These are phyloP conservation scores for Eimeria tenella DNA, from an alignment of 169 alveolate genomes.

Conservation along the genomic window DNA sequence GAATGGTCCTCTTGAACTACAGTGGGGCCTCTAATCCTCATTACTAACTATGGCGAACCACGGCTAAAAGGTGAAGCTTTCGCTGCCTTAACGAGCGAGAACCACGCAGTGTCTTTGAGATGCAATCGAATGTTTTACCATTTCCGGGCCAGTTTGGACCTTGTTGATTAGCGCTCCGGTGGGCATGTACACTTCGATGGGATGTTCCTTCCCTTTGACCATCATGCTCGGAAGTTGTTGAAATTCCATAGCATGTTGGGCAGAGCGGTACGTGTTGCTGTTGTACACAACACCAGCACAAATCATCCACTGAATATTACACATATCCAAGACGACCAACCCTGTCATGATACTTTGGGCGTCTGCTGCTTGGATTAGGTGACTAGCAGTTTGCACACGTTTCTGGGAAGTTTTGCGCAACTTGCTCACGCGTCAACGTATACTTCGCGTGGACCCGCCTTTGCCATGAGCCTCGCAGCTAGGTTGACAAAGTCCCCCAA, in stretches of 20 bases:
- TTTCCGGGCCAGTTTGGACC: slow-evolving; percentile 54
- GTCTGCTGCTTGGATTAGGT: background rate
- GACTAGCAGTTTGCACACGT: background rate
- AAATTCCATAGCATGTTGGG: slow-evolving; percentile 79
- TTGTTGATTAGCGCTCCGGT: slow-evolving; percentile 70
- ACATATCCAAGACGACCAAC: background rate
- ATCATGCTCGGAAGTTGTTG: slow-evolving; percentile 77
- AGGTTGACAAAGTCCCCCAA: slow-evolving; percentile 90
- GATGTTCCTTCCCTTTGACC: slow-evolving; percentile 81
- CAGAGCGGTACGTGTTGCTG: slow-evolving; percentile 83
- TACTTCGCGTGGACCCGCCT: slow-evolving; percentile 84
- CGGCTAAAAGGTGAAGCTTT: too few relatives aligned
- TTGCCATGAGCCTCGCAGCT: slow-evolving; percentile 87
- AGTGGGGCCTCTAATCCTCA: too few relatives aligned
- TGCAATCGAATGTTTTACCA: background rate
- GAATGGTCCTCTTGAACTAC: too few relatives aligned
- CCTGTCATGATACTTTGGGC: too few relatives aligned
- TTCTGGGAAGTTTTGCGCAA: background rate
- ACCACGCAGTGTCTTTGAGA: background rate
- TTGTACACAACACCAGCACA: slow-evolving; percentile 3
- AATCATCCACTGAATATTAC: background rate
- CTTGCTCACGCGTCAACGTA: slow-evolving; percentile 80
- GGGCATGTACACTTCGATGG: slow-evolving; percentile 79
- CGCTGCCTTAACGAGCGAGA: too few relatives aligned
- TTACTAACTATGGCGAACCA: too few relatives aligned